Evolutionary conservation across 495 filamentous ascomycete species (phyloP).

Genomic region (Penicillium mononematosum): DNA sequence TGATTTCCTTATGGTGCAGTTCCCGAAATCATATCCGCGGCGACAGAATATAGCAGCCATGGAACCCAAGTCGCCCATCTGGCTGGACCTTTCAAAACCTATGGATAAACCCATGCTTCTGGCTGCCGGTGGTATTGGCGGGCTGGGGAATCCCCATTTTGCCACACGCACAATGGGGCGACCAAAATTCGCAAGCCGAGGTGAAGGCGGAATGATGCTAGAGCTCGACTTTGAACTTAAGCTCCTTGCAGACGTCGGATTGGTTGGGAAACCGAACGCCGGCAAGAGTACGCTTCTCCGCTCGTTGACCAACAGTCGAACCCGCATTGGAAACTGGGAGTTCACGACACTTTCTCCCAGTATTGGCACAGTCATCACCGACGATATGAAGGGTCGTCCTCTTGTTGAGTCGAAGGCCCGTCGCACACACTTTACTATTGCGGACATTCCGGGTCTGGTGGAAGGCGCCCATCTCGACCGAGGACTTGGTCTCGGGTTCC

Average conservation of each 20-base stretch:
- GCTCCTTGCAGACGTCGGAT: conserved; percentile 87
- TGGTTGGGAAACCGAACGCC: conserved; percentile 94
- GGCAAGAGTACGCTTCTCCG: conserved; percentile 93
- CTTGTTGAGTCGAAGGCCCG: conserved; percentile 40
- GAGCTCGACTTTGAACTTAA: conserved; percentile 89
- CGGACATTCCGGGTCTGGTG: conserved; percentile 92
- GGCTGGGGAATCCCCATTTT: conserved; percentile 92
- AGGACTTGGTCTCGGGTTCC: conserved; percentile 85
- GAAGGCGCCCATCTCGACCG: conserved; percentile 88
- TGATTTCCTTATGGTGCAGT: conserved; percentile 61
- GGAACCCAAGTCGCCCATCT: conserved; percentile 69
- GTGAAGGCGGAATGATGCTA: conserved; percentile 73
- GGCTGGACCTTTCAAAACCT: conserved; percentile 76
- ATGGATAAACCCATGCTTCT: conserved; percentile 85
- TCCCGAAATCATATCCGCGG: conserved; percentile 57
- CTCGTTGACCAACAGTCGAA: conserved; percentile 77
- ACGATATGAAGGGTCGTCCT: conserved; percentile 72
- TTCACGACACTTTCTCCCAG: conserved; percentile 94
- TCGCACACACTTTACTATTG: conserved; percentile 82
- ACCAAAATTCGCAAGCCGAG: conserved; percentile 85
- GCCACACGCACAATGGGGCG: conserved; percentile 62
- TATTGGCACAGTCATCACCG: conserved; percentile 91
- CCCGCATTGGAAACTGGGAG: conserved; percentile 90
- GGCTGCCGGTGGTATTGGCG: conserved; percentile 84
- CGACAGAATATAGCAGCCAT: conserved; percentile 55